Evolutionary conservation across 768 basidiomycete genomes (phyloP).

Genomic region (Coprinellus micaceus): DNA sequence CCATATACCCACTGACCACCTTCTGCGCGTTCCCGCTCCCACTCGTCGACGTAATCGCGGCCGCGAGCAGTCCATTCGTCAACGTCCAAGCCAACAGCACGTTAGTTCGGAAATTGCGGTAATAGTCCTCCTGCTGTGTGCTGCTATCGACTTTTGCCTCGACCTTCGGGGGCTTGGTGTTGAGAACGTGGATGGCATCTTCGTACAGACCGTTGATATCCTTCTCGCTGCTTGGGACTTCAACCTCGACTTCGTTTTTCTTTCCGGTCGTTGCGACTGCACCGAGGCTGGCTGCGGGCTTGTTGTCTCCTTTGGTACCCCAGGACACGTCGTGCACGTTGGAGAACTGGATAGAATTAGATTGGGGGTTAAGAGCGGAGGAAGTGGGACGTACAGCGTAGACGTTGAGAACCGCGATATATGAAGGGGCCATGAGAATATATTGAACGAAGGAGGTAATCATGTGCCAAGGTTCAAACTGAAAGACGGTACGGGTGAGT

Average conservation of each 20-base stretch:
- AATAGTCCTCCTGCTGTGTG: constrained; percentile 82
- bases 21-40: constrained; percentile 40
- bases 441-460: constrained; percentile 95
- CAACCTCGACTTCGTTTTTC: constrained; percentile 83
- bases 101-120: constrained; percentile 89
- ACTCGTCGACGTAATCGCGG: constrained; percentile 9
- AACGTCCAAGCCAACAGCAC: constrained; percentile 75
- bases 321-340: constrained; percentile 92
- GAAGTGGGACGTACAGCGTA: constrained; percentile 54
- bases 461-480: constrained; percentile 99
- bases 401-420: constrained; percentile 90
- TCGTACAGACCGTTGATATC: constrained; percentile 90
- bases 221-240: constrained; percentile 80
- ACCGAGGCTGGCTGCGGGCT: constrained; percentile 79
- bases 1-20: constrained; percentile 82
- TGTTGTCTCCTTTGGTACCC: constrained; percentile 96
- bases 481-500: background rate
- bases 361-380: background rate
- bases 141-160: constrained; percentile 57
- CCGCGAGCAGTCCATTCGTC: constrained; percentile 58
- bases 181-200: constrained; percentile 81
- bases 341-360: constrained; percentile 52
- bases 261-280: constrained; percentile 64
- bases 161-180: constrained; percentile 71
- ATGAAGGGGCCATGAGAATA: constrained; percentile 86